These are phyloP conservation scores for Gynandropsis gynandra DNA, from an alignment of 345 rosid species.

Conservation along the genomic window DNA sequence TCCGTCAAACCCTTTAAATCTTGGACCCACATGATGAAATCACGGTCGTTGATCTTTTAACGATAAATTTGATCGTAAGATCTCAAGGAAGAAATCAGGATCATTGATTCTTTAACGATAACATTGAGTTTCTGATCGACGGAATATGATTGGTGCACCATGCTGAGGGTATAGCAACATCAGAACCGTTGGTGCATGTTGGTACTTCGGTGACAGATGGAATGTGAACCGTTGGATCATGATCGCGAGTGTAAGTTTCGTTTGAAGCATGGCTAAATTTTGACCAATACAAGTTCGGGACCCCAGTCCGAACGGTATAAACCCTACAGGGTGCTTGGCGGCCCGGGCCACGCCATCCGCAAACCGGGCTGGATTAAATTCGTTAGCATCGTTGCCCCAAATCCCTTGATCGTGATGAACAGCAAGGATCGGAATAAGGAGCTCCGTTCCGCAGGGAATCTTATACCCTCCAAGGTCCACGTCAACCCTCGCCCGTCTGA, in stretches of 20 bases:
- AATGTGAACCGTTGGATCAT: conserved; percentile 65
- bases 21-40: too few species aligned
- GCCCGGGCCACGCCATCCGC: conserved; percentile 64
- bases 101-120: conserved; percentile 16
- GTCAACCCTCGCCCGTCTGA: conserved; percentile 51
- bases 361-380: conserved; percentile 73
- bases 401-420: conserved; percentile 67
- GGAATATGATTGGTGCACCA: conserved; percentile 69
- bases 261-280: conserved; percentile 69
- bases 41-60: too few species aligned
- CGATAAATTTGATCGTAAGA: not conserved
- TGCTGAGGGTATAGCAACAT: conserved; percentile 67
- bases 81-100: not conserved
- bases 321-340: conserved; percentile 59
- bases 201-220: conserved; percentile 55
- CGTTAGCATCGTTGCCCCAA: conserved; percentile 74
- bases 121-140: conserved; percentile 20
- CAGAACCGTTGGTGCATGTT: conserved; percentile 67
- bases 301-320: conserved; percentile 76
- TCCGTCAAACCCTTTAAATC: too few species aligned
- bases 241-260: conserved; percentile 55
- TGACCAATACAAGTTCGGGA: conserved; percentile 70
- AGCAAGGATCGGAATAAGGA: conserved; percentile 60
- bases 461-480: conserved; percentile 67
- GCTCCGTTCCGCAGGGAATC: conserved; percentile 65